Evolutionary conservation across 176 grass and related monocot genomes (phyloP).

Genomic region (Zoysia pacifica): DNA sequence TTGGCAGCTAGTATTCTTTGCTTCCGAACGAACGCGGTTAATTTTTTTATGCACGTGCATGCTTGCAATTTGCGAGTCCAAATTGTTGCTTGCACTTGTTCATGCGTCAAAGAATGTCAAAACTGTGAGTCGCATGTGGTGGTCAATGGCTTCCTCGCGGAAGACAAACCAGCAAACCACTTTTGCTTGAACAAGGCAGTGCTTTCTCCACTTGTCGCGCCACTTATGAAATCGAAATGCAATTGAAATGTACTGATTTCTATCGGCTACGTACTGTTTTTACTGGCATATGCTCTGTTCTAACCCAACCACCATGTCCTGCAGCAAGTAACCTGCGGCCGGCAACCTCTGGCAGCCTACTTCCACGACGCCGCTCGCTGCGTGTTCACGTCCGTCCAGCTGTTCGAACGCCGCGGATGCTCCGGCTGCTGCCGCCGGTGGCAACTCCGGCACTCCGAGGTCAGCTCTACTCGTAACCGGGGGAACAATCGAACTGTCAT

Average conservation of each 20-base stretch:
- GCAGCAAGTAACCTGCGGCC: slow-evolving; percentile 96
- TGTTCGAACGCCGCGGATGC: slow-evolving; percentile 60
- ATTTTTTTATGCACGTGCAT: not conserved
- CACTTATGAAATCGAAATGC: not conserved
- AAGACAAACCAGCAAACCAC: slow-evolving; percentile 27
- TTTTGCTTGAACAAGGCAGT: slow-evolving; percentile 44
- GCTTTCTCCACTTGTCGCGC: not conserved
- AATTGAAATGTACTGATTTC: not conserved
- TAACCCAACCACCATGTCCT: not conserved
- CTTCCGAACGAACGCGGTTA: not conserved
- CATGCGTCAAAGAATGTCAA: slow-evolving; percentile 47
- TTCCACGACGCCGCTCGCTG: slow-evolving; percentile 71
- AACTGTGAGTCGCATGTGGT: slow-evolving; percentile 22
- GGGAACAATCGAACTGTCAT: not conserved
- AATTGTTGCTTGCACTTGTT: slow-evolving; percentile 38
- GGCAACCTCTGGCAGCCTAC: slow-evolving; percentile 43
- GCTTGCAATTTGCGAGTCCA: not conserved
- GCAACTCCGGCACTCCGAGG: slow-evolving; percentile 61
- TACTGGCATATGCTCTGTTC: not conserved
- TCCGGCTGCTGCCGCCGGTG: slow-evolving; percentile 47
- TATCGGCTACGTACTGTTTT: not conserved
- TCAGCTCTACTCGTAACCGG: slow-evolving; percentile 8
- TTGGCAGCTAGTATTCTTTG: not conserved
- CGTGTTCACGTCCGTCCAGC: slow-evolving; percentile 65
- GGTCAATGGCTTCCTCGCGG: slow-evolving; percentile 41